Evolutionary conservation across 2,329 filamentous ascomycete species (phyloP).

Genomic region (Berkeleyomyces basicola): DNA sequence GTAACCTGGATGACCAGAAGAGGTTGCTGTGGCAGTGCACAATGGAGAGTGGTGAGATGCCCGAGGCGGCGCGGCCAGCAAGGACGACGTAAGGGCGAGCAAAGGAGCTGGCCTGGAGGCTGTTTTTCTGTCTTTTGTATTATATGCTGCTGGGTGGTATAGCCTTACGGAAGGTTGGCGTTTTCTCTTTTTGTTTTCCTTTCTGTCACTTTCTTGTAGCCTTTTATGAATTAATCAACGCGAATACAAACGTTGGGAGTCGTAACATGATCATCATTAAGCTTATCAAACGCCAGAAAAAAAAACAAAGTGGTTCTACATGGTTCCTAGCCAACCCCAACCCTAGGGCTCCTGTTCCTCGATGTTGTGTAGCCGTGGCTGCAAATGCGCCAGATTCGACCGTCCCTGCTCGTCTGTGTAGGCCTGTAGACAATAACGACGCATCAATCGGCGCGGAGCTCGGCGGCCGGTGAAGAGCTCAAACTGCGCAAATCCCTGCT

Average conservation of each 20-base stretch:
- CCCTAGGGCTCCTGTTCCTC: slow-evolving; percentile 24
- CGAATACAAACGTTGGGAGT: background rate
- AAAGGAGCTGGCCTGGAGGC: background rate
- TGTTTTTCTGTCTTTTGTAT: background rate
- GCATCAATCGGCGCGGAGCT: slow-evolving; percentile 45
- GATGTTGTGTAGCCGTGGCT: slow-evolving; percentile 25
- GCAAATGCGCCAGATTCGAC: slow-evolving; percentile 25
- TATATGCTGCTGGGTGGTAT: background rate
- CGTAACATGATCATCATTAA: slow-evolving; percentile 1
- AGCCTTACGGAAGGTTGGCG: background rate
- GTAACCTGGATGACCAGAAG: slow-evolving; percentile 15
- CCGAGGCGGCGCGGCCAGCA: slow-evolving; percentile 3
- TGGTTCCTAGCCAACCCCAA: background rate
- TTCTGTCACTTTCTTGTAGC: background rate
- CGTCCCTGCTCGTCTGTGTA: slow-evolving; percentile 28
- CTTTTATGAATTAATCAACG: background rate
- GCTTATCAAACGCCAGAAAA: background rate
- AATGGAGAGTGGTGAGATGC: slow-evolving; percentile 15
- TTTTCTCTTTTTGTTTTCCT: background rate
- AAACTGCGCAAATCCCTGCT: slow-evolving; percentile 69
- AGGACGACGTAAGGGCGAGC: background rate
- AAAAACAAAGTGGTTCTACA: background rate
- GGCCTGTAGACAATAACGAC: slow-evolving; percentile 39
- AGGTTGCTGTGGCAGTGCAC: slow-evolving; percentile 21
- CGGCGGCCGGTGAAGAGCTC: slow-evolving; percentile 55